Base-by-base conservation (phyloP, 2,329 filamentous ascomycete genomes). In the Pseudogymnoascus sp. region DNA sequence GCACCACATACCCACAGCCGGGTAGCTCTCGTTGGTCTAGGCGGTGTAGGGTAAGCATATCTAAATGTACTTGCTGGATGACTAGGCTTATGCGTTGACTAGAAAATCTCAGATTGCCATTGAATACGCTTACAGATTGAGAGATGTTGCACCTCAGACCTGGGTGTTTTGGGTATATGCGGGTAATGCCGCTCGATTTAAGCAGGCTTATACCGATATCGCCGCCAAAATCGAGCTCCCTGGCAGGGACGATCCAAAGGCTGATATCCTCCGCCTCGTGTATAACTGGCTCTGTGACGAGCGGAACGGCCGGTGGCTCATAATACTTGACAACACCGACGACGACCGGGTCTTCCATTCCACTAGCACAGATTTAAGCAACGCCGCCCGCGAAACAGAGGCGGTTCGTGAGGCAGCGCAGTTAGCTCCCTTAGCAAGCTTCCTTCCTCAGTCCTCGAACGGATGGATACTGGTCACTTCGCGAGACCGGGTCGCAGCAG, bases 101-200 rank as follows among this genome's bases (percentile, higher is more conserved):
- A 65, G 65, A 1, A 68, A 68, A 43, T 64, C 66, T 18, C 65
- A 68, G 62, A 60, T 68, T 59, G 65, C 66, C 20, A 60, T 68
- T 0, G 39, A 68, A 58, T 68, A 65, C 43, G 30, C 61, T 3
- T 68, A 65, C 38, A 59, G 62, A 15, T 14, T 59, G 20, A 28
- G 60, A 59, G 50, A 59, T 1, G 33, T 14, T 14, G 11, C 62
- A 37, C 20, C 39, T 6, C 14, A 36, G 15, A 63, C 59, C 35
- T 58, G 36, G 36, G 63, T 67, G 2, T 64, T 69, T 30, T 68
- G 66, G 67, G n/a, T 69, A 4, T 58, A 66, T 38, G 64, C 60
- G n/a, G 59, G 53, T 35, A 63, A 61, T 33, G 15, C 37, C 7
- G 58, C 33, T 0, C 41, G 62, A 57, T 66, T 67, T 35, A 60